Conservation (phyloP, 768 basidiomycete species). For the Trametes gibbosa region DNA sequence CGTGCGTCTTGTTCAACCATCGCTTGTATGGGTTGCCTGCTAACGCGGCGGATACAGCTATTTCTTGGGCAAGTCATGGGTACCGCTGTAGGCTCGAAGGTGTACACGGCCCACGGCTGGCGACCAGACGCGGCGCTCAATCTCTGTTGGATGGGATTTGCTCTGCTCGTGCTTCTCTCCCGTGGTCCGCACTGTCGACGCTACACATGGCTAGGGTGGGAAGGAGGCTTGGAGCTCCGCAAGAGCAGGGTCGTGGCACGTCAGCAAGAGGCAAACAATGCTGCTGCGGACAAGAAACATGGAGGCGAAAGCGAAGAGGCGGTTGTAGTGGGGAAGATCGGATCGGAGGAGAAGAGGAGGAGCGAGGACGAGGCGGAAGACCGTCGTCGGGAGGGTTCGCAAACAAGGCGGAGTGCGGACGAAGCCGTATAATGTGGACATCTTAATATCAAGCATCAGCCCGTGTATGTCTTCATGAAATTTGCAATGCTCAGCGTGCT, state of each 20-base stretch:
- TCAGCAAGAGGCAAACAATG: background rate
- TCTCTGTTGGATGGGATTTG: constrained; percentile 55
- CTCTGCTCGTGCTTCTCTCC: constrained; percentile 53
- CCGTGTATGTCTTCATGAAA: no score
- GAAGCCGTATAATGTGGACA: background rate
- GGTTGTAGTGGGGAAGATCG: background rate
- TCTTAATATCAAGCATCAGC: background rate
- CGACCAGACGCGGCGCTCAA: constrained; percentile 58
- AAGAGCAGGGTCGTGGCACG: constrained; percentile 3
- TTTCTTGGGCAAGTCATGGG: constrained; percentile 85
- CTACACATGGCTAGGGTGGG: constrained; percentile 64
- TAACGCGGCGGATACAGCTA: constrained; percentile 30
- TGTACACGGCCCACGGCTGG: constrained; percentile 74
- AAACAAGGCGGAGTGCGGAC: background rate
- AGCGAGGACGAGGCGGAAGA: background rate
- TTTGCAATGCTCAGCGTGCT: background rate
- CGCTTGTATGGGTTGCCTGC: background rate
- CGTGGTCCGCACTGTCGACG: constrained; percentile 64
- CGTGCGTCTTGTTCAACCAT: constrained; percentile 34
- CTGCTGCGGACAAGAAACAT: background rate
- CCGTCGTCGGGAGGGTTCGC: background rate
- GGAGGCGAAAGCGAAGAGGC: background rate
- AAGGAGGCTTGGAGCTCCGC: constrained; percentile 42
- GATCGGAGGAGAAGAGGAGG: background rate
- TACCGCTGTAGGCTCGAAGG: constrained; percentile 67